Evolutionary conservation across 2,329 filamentous ascomycete genomes (phyloP).

Genomic region (Penicillium expansum): DNA sequence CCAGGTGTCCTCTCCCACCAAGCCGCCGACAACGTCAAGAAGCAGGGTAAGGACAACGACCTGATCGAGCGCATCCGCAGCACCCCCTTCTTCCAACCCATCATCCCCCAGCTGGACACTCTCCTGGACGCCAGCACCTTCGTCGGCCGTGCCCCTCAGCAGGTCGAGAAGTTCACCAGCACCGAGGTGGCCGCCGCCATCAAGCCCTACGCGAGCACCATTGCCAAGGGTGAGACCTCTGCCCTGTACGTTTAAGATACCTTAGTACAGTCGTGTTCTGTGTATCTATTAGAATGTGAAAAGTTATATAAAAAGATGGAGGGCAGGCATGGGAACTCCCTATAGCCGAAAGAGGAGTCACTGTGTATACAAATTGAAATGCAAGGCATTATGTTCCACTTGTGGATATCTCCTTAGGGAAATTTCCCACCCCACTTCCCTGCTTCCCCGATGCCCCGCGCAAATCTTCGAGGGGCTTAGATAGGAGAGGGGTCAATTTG

Average conservation of each 20-base stretch:
- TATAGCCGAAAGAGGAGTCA: background rate
- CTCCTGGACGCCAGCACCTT: slow-evolving; percentile 65
- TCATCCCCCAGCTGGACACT: slow-evolving; percentile 65
- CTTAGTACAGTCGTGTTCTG: background rate
- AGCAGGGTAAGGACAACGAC: slow-evolving; percentile 73
- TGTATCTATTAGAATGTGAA: background rate
- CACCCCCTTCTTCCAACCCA: slow-evolving; percentile 69
- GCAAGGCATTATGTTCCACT: background rate
- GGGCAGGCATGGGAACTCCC: background rate
- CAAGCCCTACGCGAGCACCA: slow-evolving; percentile 45
- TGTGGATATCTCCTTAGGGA: background rate
- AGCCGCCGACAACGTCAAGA: slow-evolving; percentile 68
- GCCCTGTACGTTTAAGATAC: slow-evolving; percentile 40
- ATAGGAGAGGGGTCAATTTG: slow-evolving; percentile 1
- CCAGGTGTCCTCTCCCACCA: slow-evolving; percentile 68
- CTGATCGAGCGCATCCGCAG: slow-evolving; percentile 73
- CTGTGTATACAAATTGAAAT: slow-evolving; percentile 1
- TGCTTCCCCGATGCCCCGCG: slow-evolving; percentile 14
- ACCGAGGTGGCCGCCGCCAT: slow-evolving; percentile 51
- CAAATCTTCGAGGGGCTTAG: slow-evolving; percentile 3
- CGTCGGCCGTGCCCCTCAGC: slow-evolving; percentile 55
- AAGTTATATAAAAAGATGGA: slow-evolving; percentile 8
- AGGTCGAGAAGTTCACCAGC: slow-evolving; percentile 53
- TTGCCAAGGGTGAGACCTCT: slow-evolving; percentile 38
- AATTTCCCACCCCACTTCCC: slow-evolving; percentile 10